Conservation (phyloP, 352 stramenopile genomes). For the Elongisporangium prolatum region DNA sequence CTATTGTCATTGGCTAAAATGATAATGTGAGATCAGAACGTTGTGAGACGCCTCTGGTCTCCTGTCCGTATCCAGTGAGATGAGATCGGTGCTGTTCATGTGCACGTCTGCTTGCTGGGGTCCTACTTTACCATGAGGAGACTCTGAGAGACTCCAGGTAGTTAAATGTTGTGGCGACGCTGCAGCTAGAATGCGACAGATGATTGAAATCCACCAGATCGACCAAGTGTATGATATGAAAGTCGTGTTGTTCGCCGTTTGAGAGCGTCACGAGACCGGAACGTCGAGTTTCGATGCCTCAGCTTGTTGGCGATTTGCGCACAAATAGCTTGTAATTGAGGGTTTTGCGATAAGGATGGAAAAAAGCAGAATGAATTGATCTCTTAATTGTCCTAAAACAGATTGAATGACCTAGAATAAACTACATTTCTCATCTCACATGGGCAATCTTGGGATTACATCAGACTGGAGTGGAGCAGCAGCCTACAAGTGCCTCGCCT, state of each 20-base stretch:
- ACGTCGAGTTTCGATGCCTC: neutral
- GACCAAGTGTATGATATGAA: slow-evolving; percentile 16
- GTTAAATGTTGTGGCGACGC: neutral
- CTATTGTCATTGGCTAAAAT: neutral
- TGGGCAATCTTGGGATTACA: too few relatives aligned
- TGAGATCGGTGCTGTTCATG: neutral
- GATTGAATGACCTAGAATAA: too few relatives aligned
- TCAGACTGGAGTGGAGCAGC: too few relatives aligned
- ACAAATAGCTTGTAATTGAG: neutral
- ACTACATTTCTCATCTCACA: too few relatives aligned
- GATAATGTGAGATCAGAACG: neutral
- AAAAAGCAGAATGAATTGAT: too few relatives aligned
- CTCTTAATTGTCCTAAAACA: too few relatives aligned
- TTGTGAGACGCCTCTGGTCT: neutral
- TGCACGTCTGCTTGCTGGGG: neutral
- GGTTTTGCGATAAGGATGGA: too few relatives aligned
- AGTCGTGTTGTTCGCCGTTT: slow-evolving; percentile 14
- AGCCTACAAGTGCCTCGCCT: too few relatives aligned
- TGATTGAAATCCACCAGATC: neutral
- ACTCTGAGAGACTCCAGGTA: neutral
- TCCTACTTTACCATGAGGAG: neutral
- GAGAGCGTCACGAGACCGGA: slow-evolving; percentile 5
- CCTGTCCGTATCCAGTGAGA: neutral
- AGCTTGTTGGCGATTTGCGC: neutral
- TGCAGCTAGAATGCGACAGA: neutral